Evolutionary conservation across 129 eudicot species (phyloP), one percentile per base, ranked within the genome.

Genomic region (Solidago caesia): DNA sequence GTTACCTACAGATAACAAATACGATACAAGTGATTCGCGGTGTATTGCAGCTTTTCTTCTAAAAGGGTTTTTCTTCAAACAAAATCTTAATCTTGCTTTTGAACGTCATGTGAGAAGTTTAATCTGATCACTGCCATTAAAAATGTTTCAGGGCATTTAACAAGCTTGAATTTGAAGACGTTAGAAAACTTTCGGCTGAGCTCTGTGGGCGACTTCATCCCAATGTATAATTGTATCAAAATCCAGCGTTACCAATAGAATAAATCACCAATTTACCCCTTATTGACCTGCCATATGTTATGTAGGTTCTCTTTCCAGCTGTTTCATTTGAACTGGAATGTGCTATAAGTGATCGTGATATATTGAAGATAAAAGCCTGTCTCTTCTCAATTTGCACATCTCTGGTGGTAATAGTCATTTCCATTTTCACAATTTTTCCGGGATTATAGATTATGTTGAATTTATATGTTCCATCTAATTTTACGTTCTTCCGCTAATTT

Each of bases 141-240:
- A 46, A 82, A 70, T 74, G 65, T 60, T 73, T 46, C 76, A 92
- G 96, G 92, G 90, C 96, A 62, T 83, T 92, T 66, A 80, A 83
- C 75, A 85, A 88, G 79, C 75, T 77, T 61, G 98, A 92, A 78
- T 89, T 86, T 73, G 92, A 89, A 83, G 96, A 90, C 75, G 96
- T 92, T 67, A 81, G 96, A 45, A 92, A 86, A 79, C 92, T 92
- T 72, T 95, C 98, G n/a, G 96, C 98, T 62, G 98, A 92, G 79
- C 98, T 92, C n/a, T 89, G 92, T 83, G 98, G 98, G 59, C 88
- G 98, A 41, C 87, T 90, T 76, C 98, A 89, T 80, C 96, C 92
- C 48, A 57, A 86, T 71, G 98, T 89, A 86, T 53, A 78, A 12
- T 66, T 52, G 43, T 65, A 63, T 41, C 56, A 29, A 10, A 33